These are phyloP conservation scores for Hymenoscyphus linearis DNA, from an alignment of 2,329 filamentous ascomycete species.

Conservation along the genomic window DNA sequence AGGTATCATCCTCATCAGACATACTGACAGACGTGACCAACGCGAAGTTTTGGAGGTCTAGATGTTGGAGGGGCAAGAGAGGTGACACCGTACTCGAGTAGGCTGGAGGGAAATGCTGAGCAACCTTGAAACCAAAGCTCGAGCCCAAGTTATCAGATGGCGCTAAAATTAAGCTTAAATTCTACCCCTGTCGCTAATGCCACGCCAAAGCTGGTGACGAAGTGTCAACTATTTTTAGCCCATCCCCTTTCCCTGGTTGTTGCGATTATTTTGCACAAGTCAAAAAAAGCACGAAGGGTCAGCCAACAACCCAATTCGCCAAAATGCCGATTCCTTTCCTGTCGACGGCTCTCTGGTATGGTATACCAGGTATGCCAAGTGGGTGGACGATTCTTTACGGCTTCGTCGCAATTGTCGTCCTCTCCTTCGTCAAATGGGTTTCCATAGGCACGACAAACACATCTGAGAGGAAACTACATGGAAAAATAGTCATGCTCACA, in stretches of 20 bases:
- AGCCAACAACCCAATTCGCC: conserved; percentile 1
- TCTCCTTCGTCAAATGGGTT: conserved; percentile 64
- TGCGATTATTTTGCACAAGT: background rate
- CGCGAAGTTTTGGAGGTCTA: background rate
- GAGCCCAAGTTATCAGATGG: background rate
- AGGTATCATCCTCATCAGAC: conserved; percentile 46
- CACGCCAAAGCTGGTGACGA: background rate
- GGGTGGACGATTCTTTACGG: conserved; percentile 47
- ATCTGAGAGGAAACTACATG: conserved; percentile 81
- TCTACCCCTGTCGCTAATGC: conserved; percentile 1
- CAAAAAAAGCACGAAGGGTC: background rate
- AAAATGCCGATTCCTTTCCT: conserved; percentile 31
- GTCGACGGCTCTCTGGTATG: conserved; percentile 21
- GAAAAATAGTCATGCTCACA: conserved; percentile 89
- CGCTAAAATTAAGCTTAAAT: conserved; percentile 22
- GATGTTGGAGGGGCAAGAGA: background rate
- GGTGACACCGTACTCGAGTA: no score
- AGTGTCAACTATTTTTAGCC: background rate
- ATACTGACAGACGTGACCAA: conserved; percentile 8
- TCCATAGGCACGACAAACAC: conserved; percentile 69
- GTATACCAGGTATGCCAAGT: conserved; percentile 22
- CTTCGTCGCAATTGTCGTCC: conserved; percentile 46
- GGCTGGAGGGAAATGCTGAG: background rate
- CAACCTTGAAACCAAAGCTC: background rate
- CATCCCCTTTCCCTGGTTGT: background rate